Conservation (phyloP, 768 basidiomycete genomes). For the Phallus indusiatus region DNA sequence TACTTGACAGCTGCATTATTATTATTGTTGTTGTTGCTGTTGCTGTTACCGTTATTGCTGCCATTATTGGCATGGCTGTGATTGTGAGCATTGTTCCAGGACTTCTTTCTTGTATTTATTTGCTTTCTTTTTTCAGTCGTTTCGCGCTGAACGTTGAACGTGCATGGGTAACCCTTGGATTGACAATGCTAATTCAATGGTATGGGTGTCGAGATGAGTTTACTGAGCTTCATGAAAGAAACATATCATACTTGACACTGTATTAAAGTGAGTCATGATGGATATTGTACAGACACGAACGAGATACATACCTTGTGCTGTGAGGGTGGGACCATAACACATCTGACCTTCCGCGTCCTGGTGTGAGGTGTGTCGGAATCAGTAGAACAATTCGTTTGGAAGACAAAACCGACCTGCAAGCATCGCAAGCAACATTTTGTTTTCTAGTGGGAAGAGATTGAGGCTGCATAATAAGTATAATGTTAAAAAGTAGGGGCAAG, state of each 20-base stretch:
- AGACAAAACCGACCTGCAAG: conserved; percentile 54
- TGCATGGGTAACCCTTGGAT: conserved; percentile 87
- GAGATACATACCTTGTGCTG: background rate
- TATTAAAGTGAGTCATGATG: background rate
- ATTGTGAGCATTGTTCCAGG: conserved; percentile 32
- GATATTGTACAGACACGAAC: conserved; percentile 50
- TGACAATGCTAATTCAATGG: conserved; percentile 55
- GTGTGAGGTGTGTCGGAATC: conserved; percentile 6
- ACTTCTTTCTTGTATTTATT: conserved; percentile 46
- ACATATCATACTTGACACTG: background rate
- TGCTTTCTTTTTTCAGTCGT: conserved; percentile 77
- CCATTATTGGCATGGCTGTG: conserved; percentile 11
- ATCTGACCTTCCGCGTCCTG: conserved; percentile 84
- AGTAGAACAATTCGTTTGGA: conserved; percentile 9
- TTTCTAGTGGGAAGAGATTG: conserved; percentile 81
- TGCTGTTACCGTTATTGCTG: too few relatives aligned
- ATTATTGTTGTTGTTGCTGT: too few relatives aligned
- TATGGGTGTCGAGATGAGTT: background rate
- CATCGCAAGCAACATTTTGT: conserved; percentile 91
- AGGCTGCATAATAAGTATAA: conserved; percentile 4
- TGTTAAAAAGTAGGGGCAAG: too few relatives aligned
- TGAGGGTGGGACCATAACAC: conserved; percentile 53
- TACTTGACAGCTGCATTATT: conserved; percentile 16
- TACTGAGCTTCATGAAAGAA: conserved; percentile 13
- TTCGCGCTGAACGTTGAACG: conserved; percentile 76